phyloP scores from a whole-genome alignment of 2,329 filamentous ascomycete species.

The Bipolaris sorokiniana region DNA sequence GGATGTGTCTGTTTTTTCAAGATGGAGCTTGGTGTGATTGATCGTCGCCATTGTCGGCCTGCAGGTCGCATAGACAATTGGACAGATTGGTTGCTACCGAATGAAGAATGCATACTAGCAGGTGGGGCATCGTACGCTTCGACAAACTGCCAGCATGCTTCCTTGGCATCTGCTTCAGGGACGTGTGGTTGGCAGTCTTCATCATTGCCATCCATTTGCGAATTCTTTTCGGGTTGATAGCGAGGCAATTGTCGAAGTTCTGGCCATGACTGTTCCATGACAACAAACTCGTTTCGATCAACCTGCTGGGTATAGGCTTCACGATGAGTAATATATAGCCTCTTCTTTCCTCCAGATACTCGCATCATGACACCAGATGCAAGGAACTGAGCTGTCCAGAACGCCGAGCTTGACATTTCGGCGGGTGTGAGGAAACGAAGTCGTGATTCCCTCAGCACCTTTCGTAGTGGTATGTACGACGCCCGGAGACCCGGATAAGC shows the following conservation, averaged over 20 bases:
- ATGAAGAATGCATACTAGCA: slow-evolving; percentile 54
- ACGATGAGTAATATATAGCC: slow-evolving; percentile 77
- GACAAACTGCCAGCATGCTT: slow-evolving; percentile 72
- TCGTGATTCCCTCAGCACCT: slow-evolving; percentile 74
- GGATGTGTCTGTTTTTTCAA: slow-evolving; percentile 40
- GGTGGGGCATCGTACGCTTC: slow-evolving; percentile 66
- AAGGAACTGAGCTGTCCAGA: slow-evolving; percentile 76
- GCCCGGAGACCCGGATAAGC: slow-evolving; percentile 65
- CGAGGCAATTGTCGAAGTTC: slow-evolving; percentile 68
- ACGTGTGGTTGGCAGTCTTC: slow-evolving; percentile 53
- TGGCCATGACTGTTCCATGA: slow-evolving; percentile 62
- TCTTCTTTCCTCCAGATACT: slow-evolving; percentile 63
- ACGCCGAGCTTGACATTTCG: slow-evolving; percentile 74
- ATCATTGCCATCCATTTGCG: slow-evolving; percentile 41
- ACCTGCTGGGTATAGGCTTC: slow-evolving; percentile 74
- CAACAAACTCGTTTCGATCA: slow-evolving; percentile 31
- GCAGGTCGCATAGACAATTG: slow-evolving; percentile 45
- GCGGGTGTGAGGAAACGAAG: slow-evolving; percentile 72
- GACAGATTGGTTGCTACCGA: slow-evolving; percentile 45
- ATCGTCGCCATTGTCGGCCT: slow-evolving; percentile 42
- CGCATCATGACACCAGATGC: slow-evolving; percentile 76
- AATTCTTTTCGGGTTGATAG: slow-evolving; percentile 56
- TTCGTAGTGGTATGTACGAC: slow-evolving; percentile 76
- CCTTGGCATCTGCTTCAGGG: slow-evolving; percentile 66
- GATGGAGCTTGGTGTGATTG: slow-evolving; percentile 44